Evolutionary conservation across 495 filamentous ascomycete species (phyloP), one percentile per base, ranked within the genome.

Genomic region (Podospora pseudoanserina): DNA sequence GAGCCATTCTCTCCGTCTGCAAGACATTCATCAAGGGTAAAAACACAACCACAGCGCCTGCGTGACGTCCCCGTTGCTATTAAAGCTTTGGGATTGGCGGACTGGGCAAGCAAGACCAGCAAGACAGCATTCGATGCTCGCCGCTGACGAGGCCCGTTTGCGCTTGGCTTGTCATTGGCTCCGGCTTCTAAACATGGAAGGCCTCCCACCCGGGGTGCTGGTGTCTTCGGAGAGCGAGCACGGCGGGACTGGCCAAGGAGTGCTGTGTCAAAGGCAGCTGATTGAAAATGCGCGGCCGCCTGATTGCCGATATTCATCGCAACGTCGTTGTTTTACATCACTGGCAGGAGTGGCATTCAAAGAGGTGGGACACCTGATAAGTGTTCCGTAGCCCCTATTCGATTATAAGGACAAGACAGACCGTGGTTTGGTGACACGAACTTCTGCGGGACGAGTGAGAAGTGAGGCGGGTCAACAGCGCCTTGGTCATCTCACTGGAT

Each of bases 81-180:
- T 11, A 20, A 13, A 20, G n/a, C 23, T 58, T 6, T 23, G 6
- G 15, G 39, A 49, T 49, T 13, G 39, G 39, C 39, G 15, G 2
- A 49, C 39, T 49, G 39, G 61, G 5, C 30, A 49, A 49, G 30
- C 30, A 28, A 44, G n/a, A 13, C 19, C 61, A 28, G 61, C 26
- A 1, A 61, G 4, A 18, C 6, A 61, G 61, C 13, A 3, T 19
- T 26, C 16, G 11, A 11, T 32, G n/a, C 30, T 39, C 32, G 53
- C 28, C 28, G 61, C 61, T 63, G 61, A 63, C 61, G 61, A 63
- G 49, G 34, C 61, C 58, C 55, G 44, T 68, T 67, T 72, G 71
- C 71, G 69, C 57, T 65, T 62, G 63, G 32, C 44, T 19, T 54
- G 49, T 64, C 32, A 68, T 68, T 68, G 66, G 66, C 32, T 18